Conservation (phyloP, 2,329 filamentous ascomycete species). For the Colletotrichum chrysophilum region DNA sequence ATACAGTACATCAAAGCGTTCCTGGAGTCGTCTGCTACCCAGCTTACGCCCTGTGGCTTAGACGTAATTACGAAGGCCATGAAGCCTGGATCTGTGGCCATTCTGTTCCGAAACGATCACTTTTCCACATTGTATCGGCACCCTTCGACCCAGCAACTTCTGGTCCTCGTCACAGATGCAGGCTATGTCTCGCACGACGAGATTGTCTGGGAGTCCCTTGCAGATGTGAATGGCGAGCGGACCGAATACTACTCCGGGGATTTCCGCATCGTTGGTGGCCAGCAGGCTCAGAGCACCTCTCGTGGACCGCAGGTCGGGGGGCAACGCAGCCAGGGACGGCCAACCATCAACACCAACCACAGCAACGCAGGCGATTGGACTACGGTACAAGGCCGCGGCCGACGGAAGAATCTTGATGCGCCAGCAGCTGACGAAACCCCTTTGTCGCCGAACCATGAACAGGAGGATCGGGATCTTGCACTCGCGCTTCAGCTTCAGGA, state of each 20-base stretch:
- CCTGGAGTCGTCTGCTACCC: slow-evolving; percentile 79
- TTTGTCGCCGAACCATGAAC: slow-evolving; percentile 54
- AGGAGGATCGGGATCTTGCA: slow-evolving; percentile 87
- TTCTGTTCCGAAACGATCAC: slow-evolving; percentile 96
- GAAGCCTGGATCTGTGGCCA: slow-evolving; percentile 80
- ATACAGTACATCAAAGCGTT: slow-evolving; percentile 86
- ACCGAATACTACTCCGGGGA: slow-evolving; percentile 90
- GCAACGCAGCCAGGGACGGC: not conserved
- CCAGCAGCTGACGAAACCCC: slow-evolving; percentile 27
- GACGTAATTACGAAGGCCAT: slow-evolving; percentile 74
- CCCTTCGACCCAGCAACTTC: slow-evolving; percentile 74
- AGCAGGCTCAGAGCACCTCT: slow-evolving; percentile 27
- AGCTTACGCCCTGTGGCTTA: slow-evolving; percentile 83
- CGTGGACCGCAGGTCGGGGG: not conserved
- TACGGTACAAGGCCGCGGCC: slow-evolving; percentile 47
- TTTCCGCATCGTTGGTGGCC: slow-evolving; percentile 80
- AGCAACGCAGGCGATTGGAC: slow-evolving; percentile 52
- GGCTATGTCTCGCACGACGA: slow-evolving; percentile 89
- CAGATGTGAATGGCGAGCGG: slow-evolving; percentile 83
- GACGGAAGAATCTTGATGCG: not conserved
- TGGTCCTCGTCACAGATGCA: slow-evolving; percentile 89
- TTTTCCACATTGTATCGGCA: slow-evolving; percentile 95
- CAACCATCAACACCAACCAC: not conserved
- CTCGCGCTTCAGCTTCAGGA: slow-evolving; percentile 93
- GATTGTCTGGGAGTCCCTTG: slow-evolving; percentile 93